Conservation (phyloP, 306 rosid species). For the Rosa chinensis region DNA sequence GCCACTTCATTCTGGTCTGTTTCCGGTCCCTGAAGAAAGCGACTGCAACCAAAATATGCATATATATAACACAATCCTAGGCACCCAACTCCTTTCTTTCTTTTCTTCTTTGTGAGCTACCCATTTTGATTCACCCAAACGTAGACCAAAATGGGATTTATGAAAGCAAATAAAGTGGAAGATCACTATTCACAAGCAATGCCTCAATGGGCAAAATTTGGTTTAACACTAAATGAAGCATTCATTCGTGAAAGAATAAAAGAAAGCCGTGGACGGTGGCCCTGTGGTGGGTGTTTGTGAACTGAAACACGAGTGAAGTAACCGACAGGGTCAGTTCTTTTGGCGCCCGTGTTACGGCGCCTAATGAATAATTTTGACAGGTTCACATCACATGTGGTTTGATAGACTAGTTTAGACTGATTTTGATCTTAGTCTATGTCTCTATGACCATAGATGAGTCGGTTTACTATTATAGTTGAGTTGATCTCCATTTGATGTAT, state of each 20-base stretch:
- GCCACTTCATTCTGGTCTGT: slow-evolving; percentile 78
- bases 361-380: no score
- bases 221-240: background rate
- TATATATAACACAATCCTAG: background rate
- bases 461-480: no score
- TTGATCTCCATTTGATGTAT: no score
- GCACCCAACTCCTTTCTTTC: background rate
- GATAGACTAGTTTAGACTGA: background rate
- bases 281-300: background rate
- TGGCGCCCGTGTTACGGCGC: background rate
- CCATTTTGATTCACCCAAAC: background rate
- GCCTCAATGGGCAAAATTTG: background rate
- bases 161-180: background rate
- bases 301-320: background rate
- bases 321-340: background rate
- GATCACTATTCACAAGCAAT: background rate
- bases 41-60: slow-evolving; percentile 52
- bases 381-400: no score
- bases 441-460: no score
- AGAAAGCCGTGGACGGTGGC: background rate
- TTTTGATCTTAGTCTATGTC: no score
- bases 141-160: background rate
- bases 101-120: background rate
- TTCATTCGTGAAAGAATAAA: background rate
- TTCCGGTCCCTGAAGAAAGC: slow-evolving; percentile 93